Base-by-base conservation (phyloP, 805 yeast species). In the Candida vartiovaarae region DNA sequence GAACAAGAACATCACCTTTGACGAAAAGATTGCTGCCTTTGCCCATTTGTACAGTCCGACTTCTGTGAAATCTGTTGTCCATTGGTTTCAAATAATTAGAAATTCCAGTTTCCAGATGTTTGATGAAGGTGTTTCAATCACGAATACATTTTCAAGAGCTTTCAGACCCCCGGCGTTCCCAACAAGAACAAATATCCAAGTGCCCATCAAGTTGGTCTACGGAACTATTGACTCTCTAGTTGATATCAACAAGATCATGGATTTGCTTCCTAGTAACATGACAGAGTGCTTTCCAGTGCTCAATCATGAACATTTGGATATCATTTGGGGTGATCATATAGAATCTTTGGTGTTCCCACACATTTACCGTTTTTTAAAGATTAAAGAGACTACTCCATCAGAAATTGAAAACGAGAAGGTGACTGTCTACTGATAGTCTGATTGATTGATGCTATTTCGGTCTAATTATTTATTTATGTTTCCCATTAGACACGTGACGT, bases 41-140 rank as follows among this genome's bases (percentile, higher is more conserved):
- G 78, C 87, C 15, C 97, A 93, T 61, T 68, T 91, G 43, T 91
- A 90, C 65, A 85, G 96, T 2, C 84, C 95, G 24, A 88, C 98
- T 0, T 80, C 90, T 2, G 98, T 90, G 26, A 91, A 90, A 62
- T 77, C 85, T 8, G 89, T 88, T 37, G 97, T 89, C n/a, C 96
- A 88, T 63, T 88, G 96, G 96, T 87, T 88, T 56, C 96, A 88
- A 64, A 90, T 91, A 42, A 85, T 91, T 48, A 72, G 82, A 41
- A 72, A 84, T 6, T 77, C 76, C 38, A 73, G 76, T 39, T 90
- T 91, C 62, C 96, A 90, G 62, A 84, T 93, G 95, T 91, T 80
- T 63, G 93, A 85, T 56, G 95, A 87, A 49, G 59, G 61, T 26
- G 63, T 61, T 29, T 62, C 65, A n/a, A 49, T 66, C 34, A 61